Evolutionary conservation across 768 basidiomycete species (phyloP).

Genomic region (Peribolospora kevripleyi): DNA sequence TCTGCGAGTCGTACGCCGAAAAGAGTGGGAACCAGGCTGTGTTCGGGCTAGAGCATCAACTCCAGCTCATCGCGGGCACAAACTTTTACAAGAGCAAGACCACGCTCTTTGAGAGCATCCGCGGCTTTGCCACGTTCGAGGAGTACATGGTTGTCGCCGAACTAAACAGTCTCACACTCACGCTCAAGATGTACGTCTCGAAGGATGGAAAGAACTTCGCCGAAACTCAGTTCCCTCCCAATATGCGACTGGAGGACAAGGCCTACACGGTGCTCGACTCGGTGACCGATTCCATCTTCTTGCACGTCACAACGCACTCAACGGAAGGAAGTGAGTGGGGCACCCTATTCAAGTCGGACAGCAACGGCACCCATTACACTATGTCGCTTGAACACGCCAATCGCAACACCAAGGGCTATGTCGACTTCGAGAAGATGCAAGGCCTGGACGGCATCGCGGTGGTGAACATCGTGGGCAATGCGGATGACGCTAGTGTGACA

Average conservation of each 20-base stretch:
- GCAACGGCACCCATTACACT: slow-evolving; percentile 91
- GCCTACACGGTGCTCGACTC: slow-evolving; percentile 90
- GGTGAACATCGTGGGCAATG: slow-evolving; percentile 68
- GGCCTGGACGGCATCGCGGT: slow-evolving; percentile 89
- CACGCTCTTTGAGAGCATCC: slow-evolving; percentile 61
- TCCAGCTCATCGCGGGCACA: slow-evolving; percentile 54
- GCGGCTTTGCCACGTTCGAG: slow-evolving; percentile 89
- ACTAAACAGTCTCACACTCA: slow-evolving; percentile 31
- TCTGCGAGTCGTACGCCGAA: slow-evolving; percentile 67
- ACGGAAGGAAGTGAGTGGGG: slow-evolving; percentile 56
- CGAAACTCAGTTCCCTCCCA: slow-evolving; percentile 66
- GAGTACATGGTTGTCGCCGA: slow-evolving; percentile 90
- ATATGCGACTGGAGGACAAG: slow-evolving; percentile 69
- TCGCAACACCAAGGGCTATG: slow-evolving; percentile 61
- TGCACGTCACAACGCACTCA: slow-evolving; percentile 84
- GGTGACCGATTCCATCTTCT: slow-evolving; percentile 70
- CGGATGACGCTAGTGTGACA: slow-evolving; percentile 43
- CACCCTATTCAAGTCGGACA: slow-evolving; percentile 82
- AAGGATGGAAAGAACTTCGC: slow-evolving; percentile 71
- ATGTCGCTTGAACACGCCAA: slow-evolving; percentile 67
- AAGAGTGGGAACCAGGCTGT: slow-evolving; percentile 53
- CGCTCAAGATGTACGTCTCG: slow-evolving; percentile 67
- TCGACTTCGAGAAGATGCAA: slow-evolving; percentile 94
- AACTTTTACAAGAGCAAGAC: slow-evolving; percentile 46
- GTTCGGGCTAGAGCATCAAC: slow-evolving; percentile 33